phyloP scores from a whole-genome alignment of 768 basidiomycete species.

The Leccinum obscurum region DNA sequence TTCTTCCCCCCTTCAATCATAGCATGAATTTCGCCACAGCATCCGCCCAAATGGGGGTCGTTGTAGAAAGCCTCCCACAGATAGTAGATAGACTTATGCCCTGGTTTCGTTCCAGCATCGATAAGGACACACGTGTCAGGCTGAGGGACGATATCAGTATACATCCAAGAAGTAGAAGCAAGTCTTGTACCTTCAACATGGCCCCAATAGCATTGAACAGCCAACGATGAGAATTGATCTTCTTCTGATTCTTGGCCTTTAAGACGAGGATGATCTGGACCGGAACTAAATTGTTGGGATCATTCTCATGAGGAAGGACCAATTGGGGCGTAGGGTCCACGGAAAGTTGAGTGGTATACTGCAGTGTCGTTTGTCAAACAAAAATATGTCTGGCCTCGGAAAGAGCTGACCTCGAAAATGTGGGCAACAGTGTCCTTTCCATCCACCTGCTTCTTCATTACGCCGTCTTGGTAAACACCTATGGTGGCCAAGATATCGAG shows the following conservation, averaged over 20 bases:
- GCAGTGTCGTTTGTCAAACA: slow-evolving; percentile 10
- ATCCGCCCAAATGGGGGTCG: slow-evolving; percentile 75
- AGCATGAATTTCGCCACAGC: slow-evolving; percentile 94
- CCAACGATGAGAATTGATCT: slow-evolving; percentile 96
- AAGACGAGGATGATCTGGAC: slow-evolving; percentile 90
- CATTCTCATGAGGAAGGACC: slow-evolving; percentile 85
- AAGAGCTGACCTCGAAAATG: slow-evolving; percentile 78
- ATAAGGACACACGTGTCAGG: slow-evolving; percentile 92
- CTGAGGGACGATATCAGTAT: slow-evolving; percentile 37
- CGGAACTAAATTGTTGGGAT: slow-evolving; percentile 90
- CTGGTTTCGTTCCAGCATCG: slow-evolving; percentile 96
- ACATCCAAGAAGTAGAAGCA: slow-evolving; percentile 15
- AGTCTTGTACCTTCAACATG: slow-evolving; percentile 60
- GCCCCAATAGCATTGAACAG: slow-evolving; percentile 91
- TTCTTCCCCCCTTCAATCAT: slow-evolving; percentile 95
- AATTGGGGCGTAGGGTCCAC: slow-evolving; percentile 89
- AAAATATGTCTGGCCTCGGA: background rate
- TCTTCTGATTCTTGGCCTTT: slow-evolving; percentile 94
- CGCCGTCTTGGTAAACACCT: slow-evolving; percentile 91
- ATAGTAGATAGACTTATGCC: slow-evolving; percentile 94
- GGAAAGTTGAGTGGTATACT: slow-evolving; percentile 97
- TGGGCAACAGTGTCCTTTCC: slow-evolving; percentile 89
- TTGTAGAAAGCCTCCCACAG: slow-evolving; percentile 93
- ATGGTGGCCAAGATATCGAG: slow-evolving; percentile 86
- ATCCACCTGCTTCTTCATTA: slow-evolving; percentile 92